Base-by-base conservation (phyloP, 176 grass and related monocot species). In the Dendrocalamus sinicus region DNA sequence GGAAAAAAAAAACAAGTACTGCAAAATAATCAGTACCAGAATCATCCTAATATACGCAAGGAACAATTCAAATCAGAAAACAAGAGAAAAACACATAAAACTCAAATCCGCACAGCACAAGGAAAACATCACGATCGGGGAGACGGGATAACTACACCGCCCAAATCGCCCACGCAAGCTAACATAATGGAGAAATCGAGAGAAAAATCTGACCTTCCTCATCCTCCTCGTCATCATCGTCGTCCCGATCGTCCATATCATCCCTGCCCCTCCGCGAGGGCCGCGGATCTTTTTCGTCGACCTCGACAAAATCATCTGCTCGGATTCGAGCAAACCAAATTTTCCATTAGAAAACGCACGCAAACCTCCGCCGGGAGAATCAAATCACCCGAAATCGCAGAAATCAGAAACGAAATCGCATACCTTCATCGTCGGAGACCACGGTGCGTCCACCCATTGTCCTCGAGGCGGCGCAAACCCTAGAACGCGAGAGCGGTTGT, bases 381-480 rank as follows among this genome's bases (percentile, higher is more conserved):
- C n/a, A 40, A 85, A 84, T 19, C 47, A 75, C 45, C 16, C 2
- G 4, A 65, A 88, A 84, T 17, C 20, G 24, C 76, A 53, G 61
- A 47, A 65, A 51, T 37, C 15, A 61, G 14, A 26, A 20, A 77
- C 9, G 17, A 80, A 41, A 81, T 73, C n/a, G 8, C 81, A 16
- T 76, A 93, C 94, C 97, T 92, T 99, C 92, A 7, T 99, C 97
- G 17, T 96, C 97, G 52, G 93, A 96, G 1, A 98, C 83, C 43
- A 99, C 87, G 13, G 90, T 86, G 63, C 85, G 81, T 50, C 94
- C 86, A 9, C 71, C 86, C 97, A 99, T 96, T 81, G 66, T 47
- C 17, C 71, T 47, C 74, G 72, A 72, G 53, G 73, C n/a, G 72
- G 73, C 73, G 67, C 59, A 91, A 94, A 91, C 85, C 89, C 91